Evolutionary conservation across 2,329 filamentous ascomycete genomes (phyloP).

Genomic region (Leptographium radiaticola): DNA sequence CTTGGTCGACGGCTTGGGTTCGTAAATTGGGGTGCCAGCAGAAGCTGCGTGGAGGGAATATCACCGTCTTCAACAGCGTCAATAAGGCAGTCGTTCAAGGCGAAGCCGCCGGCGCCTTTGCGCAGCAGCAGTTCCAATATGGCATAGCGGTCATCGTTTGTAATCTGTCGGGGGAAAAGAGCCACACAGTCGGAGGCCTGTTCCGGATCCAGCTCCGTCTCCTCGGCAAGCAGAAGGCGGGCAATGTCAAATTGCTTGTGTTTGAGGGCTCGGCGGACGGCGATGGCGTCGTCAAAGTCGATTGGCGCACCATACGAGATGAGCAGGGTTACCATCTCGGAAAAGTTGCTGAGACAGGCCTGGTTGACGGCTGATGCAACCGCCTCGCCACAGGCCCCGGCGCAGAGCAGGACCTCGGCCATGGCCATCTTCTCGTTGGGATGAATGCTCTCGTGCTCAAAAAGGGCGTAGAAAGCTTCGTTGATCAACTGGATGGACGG

Average conservation of each 20-base stretch:
- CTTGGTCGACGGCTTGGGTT: constrained; percentile 3
- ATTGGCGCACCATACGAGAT: constrained; percentile 39
- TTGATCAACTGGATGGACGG: constrained; percentile 34
- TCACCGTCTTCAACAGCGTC: constrained; percentile 36
- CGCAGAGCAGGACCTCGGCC: constrained; percentile 43
- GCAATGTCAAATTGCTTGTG: constrained; percentile 33
- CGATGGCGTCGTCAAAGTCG: constrained; percentile 37
- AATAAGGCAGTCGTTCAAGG: constrained; percentile 36
- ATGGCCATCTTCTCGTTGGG: constrained; percentile 37
- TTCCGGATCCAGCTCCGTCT: constrained; percentile 26
- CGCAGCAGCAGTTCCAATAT: constrained; percentile 33
- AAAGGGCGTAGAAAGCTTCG: constrained; percentile 35
- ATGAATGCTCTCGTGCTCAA: constrained; percentile 30
- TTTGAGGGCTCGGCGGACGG: constrained; percentile 34
- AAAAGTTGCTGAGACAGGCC: constrained; percentile 34
- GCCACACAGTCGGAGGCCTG: constrained; percentile 38
- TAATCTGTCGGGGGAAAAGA: constrained; percentile 35
- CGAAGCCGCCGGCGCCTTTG: constrained; percentile 34
- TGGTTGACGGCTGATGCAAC: constrained; percentile 34
- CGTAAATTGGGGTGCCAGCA: constrained; percentile 35
- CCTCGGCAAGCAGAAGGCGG: constrained; percentile 30
- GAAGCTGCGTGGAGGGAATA: constrained; percentile 30
- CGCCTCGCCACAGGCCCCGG: constrained; percentile 39
- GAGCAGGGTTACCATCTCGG: constrained; percentile 41
- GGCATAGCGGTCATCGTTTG: constrained; percentile 30